Conservation (phyloP, 2,329 filamentous ascomycete genomes). For the Aureobasidium sp. region DNA sequence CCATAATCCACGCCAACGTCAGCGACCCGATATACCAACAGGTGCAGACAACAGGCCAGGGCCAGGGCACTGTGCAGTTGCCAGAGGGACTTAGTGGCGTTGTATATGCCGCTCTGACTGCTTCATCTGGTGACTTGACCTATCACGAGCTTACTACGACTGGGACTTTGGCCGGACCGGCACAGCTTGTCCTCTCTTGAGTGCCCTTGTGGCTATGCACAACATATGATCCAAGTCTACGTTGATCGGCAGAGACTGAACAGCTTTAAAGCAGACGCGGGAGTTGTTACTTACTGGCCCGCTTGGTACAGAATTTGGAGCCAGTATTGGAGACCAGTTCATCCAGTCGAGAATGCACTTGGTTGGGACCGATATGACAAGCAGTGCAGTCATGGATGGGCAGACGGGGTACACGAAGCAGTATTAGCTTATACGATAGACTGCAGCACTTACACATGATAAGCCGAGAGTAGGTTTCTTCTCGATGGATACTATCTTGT, state of each 20-base stretch:
- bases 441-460: not conserved
- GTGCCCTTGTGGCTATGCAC: not conserved
- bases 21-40: constrained; percentile 17
- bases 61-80: constrained; percentile 16
- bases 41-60: constrained; percentile 16
- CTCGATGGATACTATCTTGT: no score
- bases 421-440: not conserved
- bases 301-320: no score
- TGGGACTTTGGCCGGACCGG: constrained; percentile 19
- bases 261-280: no score
- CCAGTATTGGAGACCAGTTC: not conserved
- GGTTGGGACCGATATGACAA: not conserved
- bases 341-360: not conserved
- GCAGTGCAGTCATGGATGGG: not conserved
- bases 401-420: no score
- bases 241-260: not conserved
- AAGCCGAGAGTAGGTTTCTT: not conserved
- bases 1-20: constrained; percentile 18
- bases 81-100: constrained; percentile 18
- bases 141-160: constrained; percentile 16
- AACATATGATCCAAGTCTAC: no score
- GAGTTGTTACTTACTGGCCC: not conserved
- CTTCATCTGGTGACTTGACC: constrained; percentile 16
- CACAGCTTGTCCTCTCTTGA: constrained; percentile 18
- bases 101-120: constrained; percentile 18